A percentile compares a stretch with the other conserved stretches of the same genome.
Conservation (phyloP, 2,329 filamentous ascomycete genomes). For the Colletotrichum godetiae region DNA sequence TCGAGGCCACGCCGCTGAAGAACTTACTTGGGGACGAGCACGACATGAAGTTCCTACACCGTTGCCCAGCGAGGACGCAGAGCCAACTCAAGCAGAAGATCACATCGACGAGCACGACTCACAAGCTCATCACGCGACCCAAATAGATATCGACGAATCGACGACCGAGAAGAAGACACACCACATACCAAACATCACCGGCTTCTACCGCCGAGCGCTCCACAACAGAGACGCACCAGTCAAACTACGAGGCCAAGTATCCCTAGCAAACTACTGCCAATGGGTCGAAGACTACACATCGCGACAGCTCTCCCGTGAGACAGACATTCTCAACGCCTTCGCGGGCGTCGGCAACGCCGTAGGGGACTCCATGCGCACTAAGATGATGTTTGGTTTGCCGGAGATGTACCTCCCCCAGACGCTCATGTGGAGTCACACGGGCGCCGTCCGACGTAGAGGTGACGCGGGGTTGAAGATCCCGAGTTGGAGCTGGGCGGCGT, state of each 20-base stretch:
- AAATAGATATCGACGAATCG: background rate
- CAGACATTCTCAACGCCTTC: constrained; percentile 32
- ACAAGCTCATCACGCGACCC: background rate
- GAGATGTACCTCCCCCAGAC: constrained; percentile 5
- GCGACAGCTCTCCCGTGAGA: constrained; percentile 35
- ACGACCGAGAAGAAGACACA: background rate
- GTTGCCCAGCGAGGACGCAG: background rate
- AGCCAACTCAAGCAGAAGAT: background rate
- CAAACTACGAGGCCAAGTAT: background rate
- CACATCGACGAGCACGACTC: background rate
- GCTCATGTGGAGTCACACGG: constrained; percentile 22
- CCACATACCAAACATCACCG: background rate
- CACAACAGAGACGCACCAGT: background rate
- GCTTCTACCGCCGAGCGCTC: constrained; percentile 12
- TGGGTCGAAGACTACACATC: constrained; percentile 53
- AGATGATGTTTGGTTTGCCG: constrained; percentile 1
- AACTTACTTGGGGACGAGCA: constrained; percentile 7
- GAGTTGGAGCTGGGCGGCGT: constrained; percentile 28
- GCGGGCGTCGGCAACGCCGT: constrained; percentile 22
- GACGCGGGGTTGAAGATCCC: background rate
- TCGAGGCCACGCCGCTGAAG: constrained; percentile 14
- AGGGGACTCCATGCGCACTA: background rate
- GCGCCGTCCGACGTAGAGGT: background rate
- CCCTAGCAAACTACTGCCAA: constrained; percentile 51
- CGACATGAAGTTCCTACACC: background rate